Evolutionary conservation across 805 yeast species (phyloP), one percentile per base, ranked within the genome.

Genomic region (Candida coquimbonensis): DNA sequence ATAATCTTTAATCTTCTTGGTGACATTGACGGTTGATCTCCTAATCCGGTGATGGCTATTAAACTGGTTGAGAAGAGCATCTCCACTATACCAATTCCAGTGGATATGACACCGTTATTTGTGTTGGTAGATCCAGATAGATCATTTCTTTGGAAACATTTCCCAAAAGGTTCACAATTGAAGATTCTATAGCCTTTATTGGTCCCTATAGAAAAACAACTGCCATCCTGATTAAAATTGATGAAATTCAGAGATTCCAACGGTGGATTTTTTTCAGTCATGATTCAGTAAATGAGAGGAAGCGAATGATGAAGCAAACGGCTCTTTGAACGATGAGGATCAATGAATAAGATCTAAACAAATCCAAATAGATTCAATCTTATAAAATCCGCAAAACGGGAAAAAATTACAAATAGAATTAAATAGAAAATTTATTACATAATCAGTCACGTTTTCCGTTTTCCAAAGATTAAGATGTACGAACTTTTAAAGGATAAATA

Each of bases 1-100:
- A 90, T 71, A 44, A 91, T 81, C 58, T 81, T 81, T 49, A 91
- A 73, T 52, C 89, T 79, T 49, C 96, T 73, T n/a, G 96, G 95
- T 9, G 87, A 79, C 56, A 79, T 72, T 5, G 73, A 63, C 3
- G 83, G 77, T 48, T 77, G 83, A 48, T 82, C 87, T 0, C 89
- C 89, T 32, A 79, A 59, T 0, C 84, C 87, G n/a, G 84, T 88
- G 13, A 82, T 68, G 6, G 87, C 89, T 27, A 85, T 64, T 36
- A 85, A 65, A 3, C 88, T 80, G 0, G 91, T 81, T 35, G 80
- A 72, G 55, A 81, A 84, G n/a, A 85, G 69, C 91, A 85, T 84
- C 59, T 85, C 91, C 19, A 83, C 76, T 4, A 81, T 70, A 2
- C 83, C 82, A 12, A 81, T 75, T 1, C 86, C 77, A 9, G 45